Base-by-base conservation (phyloP, 1,284 basidiomycete species). In the Tranzscheliella williamsii region DNA sequence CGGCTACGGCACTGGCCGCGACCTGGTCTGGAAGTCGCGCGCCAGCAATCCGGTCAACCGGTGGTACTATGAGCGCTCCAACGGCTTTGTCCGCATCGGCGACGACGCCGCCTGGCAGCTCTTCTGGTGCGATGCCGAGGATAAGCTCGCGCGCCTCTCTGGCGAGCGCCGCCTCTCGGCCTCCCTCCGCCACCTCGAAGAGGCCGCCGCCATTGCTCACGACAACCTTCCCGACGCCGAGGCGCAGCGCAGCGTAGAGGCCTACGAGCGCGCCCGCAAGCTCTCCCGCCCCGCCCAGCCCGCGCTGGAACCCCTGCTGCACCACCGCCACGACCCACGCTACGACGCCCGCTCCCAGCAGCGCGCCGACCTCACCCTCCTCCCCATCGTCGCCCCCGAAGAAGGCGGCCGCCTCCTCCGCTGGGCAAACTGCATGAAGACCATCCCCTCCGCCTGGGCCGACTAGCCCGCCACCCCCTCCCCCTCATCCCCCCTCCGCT, bases 61-160 rank as follows among this genome's bases (percentile, higher is more conserved):
- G 79, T 99, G 95, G 95, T 99, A 99, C 80, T 96, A 91, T 70
- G 95, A 99, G 78, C 86, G 95, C 26, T 89, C 87, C 73, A 90
- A 88, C 35, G 95, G 95, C 8, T 94, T 96, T 79, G 67, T 92
- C 27, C 84, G 89, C 43, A 84, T 90, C 80, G 71, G 73, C 4
- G 72, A 72, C 7, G 56, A 67, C 37, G 44, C 42, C 17, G 56
- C 42, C 24, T 97, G 90, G 92, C 86, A 88, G 47, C 80, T 99
- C 70, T 99, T 99, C 80, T 99, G 95, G 95, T 96, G 92, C 78
- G 94, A 97, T 79, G 91, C 88, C 1, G 95, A 99, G 81, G 89
- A 86, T 76, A 83, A 85, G 43, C 55, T 76, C 7, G 64, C 66
- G 20, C 42, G 54, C 13, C 63, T 70, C 23, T 62, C 60, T 8